phyloP scores from a whole-genome alignment of 108 stramenopile species.

The Aurantiochytrium sp. region DNA sequence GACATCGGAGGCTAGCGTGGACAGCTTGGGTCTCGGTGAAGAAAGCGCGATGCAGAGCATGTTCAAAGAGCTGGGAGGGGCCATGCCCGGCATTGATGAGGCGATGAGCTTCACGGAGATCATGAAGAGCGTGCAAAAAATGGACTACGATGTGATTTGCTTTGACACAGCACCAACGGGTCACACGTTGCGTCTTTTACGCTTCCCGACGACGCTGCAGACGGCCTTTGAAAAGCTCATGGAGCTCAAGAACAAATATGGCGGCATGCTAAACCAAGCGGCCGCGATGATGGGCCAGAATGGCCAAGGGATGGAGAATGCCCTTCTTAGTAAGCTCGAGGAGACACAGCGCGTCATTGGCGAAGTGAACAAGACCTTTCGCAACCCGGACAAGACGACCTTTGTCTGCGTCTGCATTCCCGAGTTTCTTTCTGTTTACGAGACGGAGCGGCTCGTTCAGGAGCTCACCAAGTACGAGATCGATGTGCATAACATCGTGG shows the following conservation, averaged over 20 bases:
- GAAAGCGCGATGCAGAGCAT: constrained; percentile 64
- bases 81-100: constrained; percentile 98
- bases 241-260: constrained; percentile 90
- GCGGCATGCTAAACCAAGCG: constrained; percentile 86
- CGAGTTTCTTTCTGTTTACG: constrained; percentile 97
- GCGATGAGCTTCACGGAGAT: constrained; percentile 94
- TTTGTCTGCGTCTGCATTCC: constrained; percentile 99
- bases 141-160: constrained; percentile 92
- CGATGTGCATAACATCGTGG: constrained; percentile 96
- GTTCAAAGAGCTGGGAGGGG: constrained; percentile 81
- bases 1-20: constrained; percentile 47
- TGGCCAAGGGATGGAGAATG: constrained; percentile 64
- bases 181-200: constrained; percentile 90
- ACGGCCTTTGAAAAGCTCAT: constrained; percentile 89
- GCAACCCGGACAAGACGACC: constrained; percentile 90
- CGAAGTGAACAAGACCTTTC: constrained; percentile 26
- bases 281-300: constrained; percentile 75
- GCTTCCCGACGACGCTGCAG: constrained; percentile 91
- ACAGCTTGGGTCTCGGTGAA: constrained; percentile 47
- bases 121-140: constrained; percentile 86
- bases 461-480: constrained; percentile 97
- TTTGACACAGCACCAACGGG: constrained; percentile 99
- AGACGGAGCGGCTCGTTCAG: constrained; percentile 98
- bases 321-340: constrained; percentile 76
- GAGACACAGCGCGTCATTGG: constrained; percentile 54